These are phyloP conservation scores for Komagataella mondaviorum DNA, from an alignment of 805 yeast species.

Conservation along the genomic window DNA sequence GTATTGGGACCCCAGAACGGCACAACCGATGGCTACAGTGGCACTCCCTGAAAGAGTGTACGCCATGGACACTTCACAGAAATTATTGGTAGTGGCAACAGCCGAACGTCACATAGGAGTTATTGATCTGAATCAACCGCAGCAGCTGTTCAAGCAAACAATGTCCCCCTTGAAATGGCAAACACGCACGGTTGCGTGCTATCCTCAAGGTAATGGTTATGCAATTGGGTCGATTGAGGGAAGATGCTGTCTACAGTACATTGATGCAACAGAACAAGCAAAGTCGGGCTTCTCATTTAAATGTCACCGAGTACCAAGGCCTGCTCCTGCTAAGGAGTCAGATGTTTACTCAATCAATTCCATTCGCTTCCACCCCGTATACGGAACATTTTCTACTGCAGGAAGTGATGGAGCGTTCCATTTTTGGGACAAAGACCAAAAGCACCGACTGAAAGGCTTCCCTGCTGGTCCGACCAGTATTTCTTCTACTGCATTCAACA, in stretches of 20 bases:
- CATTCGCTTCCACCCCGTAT: slow-evolving; percentile 75
- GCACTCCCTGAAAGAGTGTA: slow-evolving; percentile 85
- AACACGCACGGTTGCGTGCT: slow-evolving; percentile 72
- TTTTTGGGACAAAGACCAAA: slow-evolving; percentile 92
- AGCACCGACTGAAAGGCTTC: slow-evolving; percentile 73
- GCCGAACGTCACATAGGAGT: slow-evolving; percentile 78
- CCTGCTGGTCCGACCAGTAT: slow-evolving; percentile 58
- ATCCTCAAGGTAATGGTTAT: slow-evolving; percentile 85
- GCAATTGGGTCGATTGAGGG: slow-evolving; percentile 94
- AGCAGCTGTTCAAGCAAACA: slow-evolving; percentile 58
- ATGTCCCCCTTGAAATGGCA: slow-evolving; percentile 82
- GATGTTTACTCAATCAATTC: slow-evolving; percentile 70
- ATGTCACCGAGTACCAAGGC: slow-evolving; percentile 73
- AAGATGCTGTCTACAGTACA: slow-evolving; percentile 86
- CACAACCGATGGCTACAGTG: slow-evolving; percentile 69
- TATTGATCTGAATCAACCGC: slow-evolving; percentile 74
- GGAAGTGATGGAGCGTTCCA: slow-evolving; percentile 92
- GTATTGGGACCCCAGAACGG: slow-evolving; percentile 90
- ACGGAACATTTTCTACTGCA: slow-evolving; percentile 87
- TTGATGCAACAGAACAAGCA: slow-evolving; percentile 68
- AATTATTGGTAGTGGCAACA: slow-evolving; percentile 81
- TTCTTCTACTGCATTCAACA: slow-evolving; percentile 68
- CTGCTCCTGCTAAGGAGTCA: slow-evolving; percentile 39
- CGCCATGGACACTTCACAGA: slow-evolving; percentile 73
- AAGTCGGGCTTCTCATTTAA: slow-evolving; percentile 77